phyloP scores from a whole-genome alignment of 495 filamentous ascomycete genomes.

The Neurospora sp. region DNA sequence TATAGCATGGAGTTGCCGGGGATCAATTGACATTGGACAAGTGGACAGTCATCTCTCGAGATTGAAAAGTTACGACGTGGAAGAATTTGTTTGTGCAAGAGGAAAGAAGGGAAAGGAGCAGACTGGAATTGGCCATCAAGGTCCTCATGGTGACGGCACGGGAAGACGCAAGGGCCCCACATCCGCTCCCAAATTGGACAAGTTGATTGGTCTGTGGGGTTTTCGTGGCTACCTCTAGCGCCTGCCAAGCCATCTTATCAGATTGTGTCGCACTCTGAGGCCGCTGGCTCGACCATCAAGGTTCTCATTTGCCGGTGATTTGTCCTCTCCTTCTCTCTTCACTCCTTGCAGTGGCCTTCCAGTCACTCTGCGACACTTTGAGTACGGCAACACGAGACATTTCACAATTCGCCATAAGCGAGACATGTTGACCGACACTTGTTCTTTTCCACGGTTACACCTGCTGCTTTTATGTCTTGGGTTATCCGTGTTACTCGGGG shows the following conservation, averaged over 20 bases:
- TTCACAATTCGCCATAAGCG: neutral
- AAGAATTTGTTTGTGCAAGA: neutral
- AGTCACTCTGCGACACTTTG: neutral
- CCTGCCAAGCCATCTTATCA: slow-evolving; percentile 5
- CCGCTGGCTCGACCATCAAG: slow-evolving; percentile 6
- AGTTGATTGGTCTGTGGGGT: neutral
- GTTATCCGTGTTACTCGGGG: neutral
- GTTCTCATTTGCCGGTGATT: slow-evolving; percentile 4
- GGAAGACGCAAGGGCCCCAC: neutral
- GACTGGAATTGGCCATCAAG: neutral
- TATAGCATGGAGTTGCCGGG: neutral
- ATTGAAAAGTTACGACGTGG: neutral
- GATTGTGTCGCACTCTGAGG: slow-evolving; percentile 8
- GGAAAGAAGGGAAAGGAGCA: neutral
- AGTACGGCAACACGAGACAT: neutral
- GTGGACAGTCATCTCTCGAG: neutral
- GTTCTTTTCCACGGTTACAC: neutral
- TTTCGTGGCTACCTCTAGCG: neutral
- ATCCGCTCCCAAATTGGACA: neutral
- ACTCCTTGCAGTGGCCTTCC: neutral
- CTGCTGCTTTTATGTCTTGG: neutral
- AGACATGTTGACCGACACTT: neutral
- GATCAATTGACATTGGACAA: neutral
- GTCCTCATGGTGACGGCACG: neutral
- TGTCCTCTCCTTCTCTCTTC: neutral